Evolutionary conservation across 345 rosid genomes (phyloP), one percentile per base, ranked within the genome.

Genomic region (Reutealis trisperma): DNA sequence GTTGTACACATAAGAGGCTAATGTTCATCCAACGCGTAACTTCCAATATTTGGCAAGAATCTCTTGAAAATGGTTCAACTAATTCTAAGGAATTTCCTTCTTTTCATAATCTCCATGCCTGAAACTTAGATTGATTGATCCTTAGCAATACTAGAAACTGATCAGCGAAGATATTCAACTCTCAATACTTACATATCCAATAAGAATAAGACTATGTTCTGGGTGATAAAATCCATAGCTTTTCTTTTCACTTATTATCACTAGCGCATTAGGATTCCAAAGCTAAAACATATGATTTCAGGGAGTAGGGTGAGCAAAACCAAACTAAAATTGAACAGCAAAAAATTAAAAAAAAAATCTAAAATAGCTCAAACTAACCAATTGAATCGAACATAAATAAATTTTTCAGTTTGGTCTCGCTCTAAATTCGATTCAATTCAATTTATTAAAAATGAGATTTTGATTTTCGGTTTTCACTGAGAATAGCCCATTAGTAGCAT

Each of bases 1-100:
- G 82, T 74, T 86, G 83, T 71, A 82, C 84, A 45, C 89, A 84
- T 61, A 83, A 75, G 9, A 86, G 52, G 58, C 83, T 78, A 5
- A 80, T 76, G 25, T 84, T 79, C 24, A 86, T 47, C 77, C 79
- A 80, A 62, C 67, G 61, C 42, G 8, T 34, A 11, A 70, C 55
- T 68, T 70, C 70, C 13, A 70, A 61, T 37, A 77, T 2, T 70
- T 55, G 0, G 63, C 34, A 77, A 14, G 70, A 62, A 10, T 70
- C 70, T 1, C 60, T 70, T 10, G 76, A 27, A 11, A 45, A 18
- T 51, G 75, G 6, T 63, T 79, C 82, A 16, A 83, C 49, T 57
- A 86, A 57, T 41, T 84, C 78, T 67, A 70, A 58, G 8, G 71
- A 8, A 54, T 72, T 79, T 15, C 70, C 83, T 70, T 79, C 77